A percentile compares a stretch with the other conserved stretches of the same genome.
phyloP scores from a whole-genome alignment of 768 basidiomycete species.

The Mycena alexandri region DNA sequence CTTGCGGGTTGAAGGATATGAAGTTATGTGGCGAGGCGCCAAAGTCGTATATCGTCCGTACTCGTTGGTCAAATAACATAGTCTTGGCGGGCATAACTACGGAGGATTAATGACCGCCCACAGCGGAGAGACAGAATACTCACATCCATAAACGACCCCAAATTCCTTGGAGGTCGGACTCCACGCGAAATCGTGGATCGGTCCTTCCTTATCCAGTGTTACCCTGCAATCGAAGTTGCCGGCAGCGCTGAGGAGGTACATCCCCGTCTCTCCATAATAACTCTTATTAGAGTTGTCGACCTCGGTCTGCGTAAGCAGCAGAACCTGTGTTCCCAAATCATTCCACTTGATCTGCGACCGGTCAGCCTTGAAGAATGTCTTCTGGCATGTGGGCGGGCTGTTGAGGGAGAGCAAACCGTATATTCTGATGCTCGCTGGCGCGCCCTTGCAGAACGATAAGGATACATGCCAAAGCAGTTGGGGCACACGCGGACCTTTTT shows the following conservation, averaged over 20 bases:
- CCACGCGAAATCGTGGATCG: constrained; percentile 97
- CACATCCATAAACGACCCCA: constrained; percentile 95
- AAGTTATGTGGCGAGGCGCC: constrained; percentile 92
- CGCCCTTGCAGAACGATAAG: constrained; percentile 64
- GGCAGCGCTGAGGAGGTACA: constrained; percentile 92
- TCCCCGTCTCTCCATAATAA: constrained; percentile 97
- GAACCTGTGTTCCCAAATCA: constrained; percentile 89
- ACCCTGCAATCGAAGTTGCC: constrained; percentile 96
- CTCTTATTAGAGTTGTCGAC: constrained; percentile 97
- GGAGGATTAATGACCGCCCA: constrained; percentile 15
- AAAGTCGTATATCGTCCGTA: constrained; percentile 90
- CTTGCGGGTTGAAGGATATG: constrained; percentile 95
- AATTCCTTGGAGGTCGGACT: constrained; percentile 98
- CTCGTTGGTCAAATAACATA: constrained; percentile 92
- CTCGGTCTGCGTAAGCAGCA: constrained; percentile 94
- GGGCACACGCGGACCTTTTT: constrained; percentile 74
- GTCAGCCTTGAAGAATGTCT: constrained; percentile 97
- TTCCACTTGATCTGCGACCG: constrained; percentile 97
- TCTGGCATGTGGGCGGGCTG: constrained; percentile 80
- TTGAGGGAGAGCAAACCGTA: constrained; percentile 77
- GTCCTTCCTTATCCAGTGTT: constrained; percentile 93
- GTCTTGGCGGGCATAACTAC: constrained; percentile 96
- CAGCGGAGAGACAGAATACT: constrained; percentile 48
- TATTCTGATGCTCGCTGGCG: constrained; percentile 89
- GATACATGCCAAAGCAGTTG: constrained; percentile 4